Conservation (phyloP, 1,139 yeast species). For the Diutina pseudorugosa region DNA sequence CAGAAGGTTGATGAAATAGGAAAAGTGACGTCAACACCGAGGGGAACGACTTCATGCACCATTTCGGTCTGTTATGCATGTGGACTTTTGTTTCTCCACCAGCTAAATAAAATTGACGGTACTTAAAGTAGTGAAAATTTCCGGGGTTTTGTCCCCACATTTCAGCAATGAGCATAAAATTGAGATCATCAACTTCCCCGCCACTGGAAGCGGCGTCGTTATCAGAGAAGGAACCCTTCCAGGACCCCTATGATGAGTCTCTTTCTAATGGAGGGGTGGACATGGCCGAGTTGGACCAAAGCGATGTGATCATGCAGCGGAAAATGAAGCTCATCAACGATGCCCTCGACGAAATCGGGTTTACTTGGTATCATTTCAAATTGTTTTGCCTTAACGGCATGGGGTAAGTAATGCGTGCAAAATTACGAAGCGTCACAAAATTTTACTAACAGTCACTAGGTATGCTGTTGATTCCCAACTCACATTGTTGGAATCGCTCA, state of each 20-base stretch:
- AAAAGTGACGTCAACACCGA: neutral
- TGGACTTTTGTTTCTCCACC: neutral
- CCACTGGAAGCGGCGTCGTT: neutral
- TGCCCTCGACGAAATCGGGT: constrained; percentile 40
- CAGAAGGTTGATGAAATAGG: neutral
- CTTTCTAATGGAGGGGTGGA: neutral
- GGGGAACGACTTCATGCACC: neutral
- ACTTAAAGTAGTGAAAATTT: neutral
- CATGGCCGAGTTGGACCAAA: neutral
- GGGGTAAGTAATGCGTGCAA: constrained; percentile 19
- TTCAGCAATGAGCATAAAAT: neutral
- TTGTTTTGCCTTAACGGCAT: constrained; percentile 40
- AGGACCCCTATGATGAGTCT: neutral
- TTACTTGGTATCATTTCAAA: constrained; percentile 35
- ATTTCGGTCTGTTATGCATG: neutral
- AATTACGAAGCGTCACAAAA: neutral
- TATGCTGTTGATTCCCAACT: constrained; percentile 53
- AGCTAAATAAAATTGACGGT: neutral
- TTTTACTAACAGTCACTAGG: neutral
- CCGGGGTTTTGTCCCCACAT: neutral
- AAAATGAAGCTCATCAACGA: constrained; percentile 25
- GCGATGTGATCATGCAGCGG: constrained; percentile 1
- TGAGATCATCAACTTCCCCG: neutral
- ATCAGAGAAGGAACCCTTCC: neutral
- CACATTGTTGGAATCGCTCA: constrained; percentile 33